Percentiles rank a stretch among this genome's conserved stretches.
Conservation (phyloP, 148 eudicot species). For the Fagopyrum esculentum region DNA sequence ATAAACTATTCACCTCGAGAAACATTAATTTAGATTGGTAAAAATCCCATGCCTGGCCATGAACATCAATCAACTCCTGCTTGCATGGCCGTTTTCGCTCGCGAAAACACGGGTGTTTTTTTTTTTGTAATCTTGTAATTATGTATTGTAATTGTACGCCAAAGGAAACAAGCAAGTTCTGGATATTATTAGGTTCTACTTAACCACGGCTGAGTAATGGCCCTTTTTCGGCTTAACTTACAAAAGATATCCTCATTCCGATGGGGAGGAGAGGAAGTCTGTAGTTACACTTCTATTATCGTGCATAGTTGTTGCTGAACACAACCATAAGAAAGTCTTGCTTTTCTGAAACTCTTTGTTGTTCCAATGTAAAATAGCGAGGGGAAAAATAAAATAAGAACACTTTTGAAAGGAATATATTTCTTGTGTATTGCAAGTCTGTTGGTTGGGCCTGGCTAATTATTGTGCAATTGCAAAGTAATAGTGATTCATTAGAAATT, state of each 20-base stretch:
- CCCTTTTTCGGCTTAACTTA: neutral
- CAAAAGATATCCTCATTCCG: neutral
- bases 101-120: neutral
- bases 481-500: neutral
- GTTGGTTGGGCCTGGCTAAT: neutral
- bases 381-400: neutral
- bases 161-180: neutral
- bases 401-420: neutral
- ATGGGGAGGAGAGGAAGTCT: neutral
- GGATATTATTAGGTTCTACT: neutral
- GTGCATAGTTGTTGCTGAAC: neutral
- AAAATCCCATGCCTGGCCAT: neutral
- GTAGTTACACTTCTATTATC: neutral
- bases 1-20: conserved; percentile 52
- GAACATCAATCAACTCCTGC: neutral
- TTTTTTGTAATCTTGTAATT: neutral
- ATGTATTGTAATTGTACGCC: neutral
- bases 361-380: neutral
- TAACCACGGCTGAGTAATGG: neutral
- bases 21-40: conserved; percentile 83
- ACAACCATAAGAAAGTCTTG: too few relatives aligned
- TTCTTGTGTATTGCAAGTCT: too few relatives aligned
- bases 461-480: neutral
- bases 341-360: neutral
- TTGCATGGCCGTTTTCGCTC: neutral